Percentiles rank a stretch among this genome's conserved stretches.
phyloP scores from a whole-genome alignment of 2,329 filamentous ascomycete species.

The Diaporthe batatas region DNA sequence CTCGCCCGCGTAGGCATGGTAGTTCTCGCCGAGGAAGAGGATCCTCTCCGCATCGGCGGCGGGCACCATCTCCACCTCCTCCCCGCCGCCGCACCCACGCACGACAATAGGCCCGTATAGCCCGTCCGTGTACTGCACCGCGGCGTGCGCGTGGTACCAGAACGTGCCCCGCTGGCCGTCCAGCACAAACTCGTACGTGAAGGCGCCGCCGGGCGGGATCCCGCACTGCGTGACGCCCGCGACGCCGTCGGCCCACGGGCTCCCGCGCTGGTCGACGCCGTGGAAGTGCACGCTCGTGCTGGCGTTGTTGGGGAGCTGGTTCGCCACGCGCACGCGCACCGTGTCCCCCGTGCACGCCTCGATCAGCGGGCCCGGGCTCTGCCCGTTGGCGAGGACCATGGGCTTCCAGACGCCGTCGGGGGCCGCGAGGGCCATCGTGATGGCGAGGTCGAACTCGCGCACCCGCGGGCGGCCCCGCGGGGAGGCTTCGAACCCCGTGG shows the following conservation, averaged over 20 bases:
- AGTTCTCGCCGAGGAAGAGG: constrained; percentile 55
- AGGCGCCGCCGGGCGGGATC: constrained; percentile 66
- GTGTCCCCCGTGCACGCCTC: constrained; percentile 60
- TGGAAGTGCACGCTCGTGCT: constrained; percentile 76
- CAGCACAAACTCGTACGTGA: constrained; percentile 73
- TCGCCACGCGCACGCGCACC: constrained; percentile 56
- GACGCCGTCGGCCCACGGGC: constrained; percentile 76
- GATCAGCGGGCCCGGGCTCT: constrained; percentile 59
- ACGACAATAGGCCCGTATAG: constrained; percentile 70
- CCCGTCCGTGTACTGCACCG: constrained; percentile 74
- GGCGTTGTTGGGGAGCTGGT: constrained; percentile 51
- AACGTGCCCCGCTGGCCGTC: constrained; percentile 55
- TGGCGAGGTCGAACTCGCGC: constrained; percentile 52
- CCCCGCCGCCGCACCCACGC: constrained; percentile 47
- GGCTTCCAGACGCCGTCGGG: constrained; percentile 55
- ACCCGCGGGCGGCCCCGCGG: constrained; percentile 26
- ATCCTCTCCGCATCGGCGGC: constrained; percentile 53
- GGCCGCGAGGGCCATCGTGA: constrained; percentile 49
- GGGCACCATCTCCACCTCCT: constrained; percentile 48
- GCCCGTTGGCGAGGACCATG: constrained; percentile 56
- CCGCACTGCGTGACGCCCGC: constrained; percentile 71
- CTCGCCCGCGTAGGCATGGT: constrained; percentile 54
- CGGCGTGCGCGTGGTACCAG: constrained; percentile 73
- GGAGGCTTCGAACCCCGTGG: constrained; percentile 46
- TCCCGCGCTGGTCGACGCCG: constrained; percentile 74